phyloP scores from a whole-genome alignment of 164 flowering plant species.

The Berberis thunbergii region DNA sequence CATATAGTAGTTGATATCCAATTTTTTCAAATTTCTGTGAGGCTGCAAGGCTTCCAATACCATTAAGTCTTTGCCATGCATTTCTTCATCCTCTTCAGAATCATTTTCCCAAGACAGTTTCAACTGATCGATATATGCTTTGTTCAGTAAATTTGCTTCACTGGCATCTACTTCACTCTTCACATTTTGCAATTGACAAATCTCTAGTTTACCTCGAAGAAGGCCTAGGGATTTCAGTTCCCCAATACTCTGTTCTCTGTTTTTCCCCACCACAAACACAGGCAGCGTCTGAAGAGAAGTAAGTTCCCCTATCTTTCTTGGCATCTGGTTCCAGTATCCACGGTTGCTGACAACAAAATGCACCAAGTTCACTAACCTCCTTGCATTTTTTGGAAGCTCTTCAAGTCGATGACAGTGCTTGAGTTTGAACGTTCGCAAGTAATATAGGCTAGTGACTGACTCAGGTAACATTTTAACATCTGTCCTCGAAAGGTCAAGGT shows the following conservation, averaged over 20 bases:
- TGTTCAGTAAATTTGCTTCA: conserved; percentile 3
- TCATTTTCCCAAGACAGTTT: conserved; percentile 2
- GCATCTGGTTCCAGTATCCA: no score
- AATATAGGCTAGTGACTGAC: no score
- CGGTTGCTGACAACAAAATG: no score
- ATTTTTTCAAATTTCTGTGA: not conserved
- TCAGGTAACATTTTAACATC: no score
- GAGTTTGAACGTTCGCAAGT: conserved; percentile 1
- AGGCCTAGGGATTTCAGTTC: conserved; percentile 4
- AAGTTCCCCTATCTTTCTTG: no score
- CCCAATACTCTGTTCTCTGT: not conserved
- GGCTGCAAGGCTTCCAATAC: conserved; percentile 14
- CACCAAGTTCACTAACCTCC: no score
- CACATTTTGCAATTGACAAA: conserved; percentile 4
- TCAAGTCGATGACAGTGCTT: no score
- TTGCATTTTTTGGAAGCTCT: not conserved
- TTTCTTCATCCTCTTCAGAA: not conserved
- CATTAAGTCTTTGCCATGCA: not conserved
- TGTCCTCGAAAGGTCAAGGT: no score
- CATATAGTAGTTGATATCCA: not conserved
- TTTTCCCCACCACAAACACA: conserved; percentile 5
- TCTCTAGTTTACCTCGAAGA: conserved; percentile 5
- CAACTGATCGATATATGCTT: not conserved
- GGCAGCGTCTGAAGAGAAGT: no score
- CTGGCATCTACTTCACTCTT: conserved; percentile 1